Percentiles rank a stretch among this genome's conserved stretches.
These are phyloP conservation scores for Albophoma yamanashiensis DNA, from an alignment of 2,329 filamentous ascomycete genomes.

Conservation along the genomic window DNA sequence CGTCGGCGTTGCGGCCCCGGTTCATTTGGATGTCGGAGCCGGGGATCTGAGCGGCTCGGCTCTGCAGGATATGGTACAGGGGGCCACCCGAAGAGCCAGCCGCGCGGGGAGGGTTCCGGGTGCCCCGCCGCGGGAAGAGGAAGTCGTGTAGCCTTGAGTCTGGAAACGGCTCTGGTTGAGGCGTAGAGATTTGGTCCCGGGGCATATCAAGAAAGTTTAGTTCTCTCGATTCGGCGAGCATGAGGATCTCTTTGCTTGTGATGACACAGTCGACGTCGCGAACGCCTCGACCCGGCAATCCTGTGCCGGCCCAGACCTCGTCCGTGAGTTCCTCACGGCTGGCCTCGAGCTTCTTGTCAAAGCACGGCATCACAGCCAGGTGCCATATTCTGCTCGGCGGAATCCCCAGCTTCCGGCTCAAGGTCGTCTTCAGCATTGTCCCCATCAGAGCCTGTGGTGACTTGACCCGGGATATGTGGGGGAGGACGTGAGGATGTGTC, in stretches of 20 bases:
- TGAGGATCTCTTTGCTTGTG: constrained; percentile 87
- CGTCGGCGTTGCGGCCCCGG: constrained; percentile 80
- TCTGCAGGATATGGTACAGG: constrained; percentile 71
- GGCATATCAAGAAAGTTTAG: constrained; percentile 67
- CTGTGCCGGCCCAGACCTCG: constrained; percentile 53
- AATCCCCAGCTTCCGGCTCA: constrained; percentile 63
- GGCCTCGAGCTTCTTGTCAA: constrained; percentile 97
- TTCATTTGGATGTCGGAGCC: constrained; percentile 61
- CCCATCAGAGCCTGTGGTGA: constrained; percentile 89
- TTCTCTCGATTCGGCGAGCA: constrained; percentile 71
- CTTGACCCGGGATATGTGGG: constrained; percentile 83
- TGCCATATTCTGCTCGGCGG: constrained; percentile 82
- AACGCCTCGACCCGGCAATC: constrained; percentile 42
- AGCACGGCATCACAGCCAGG: constrained; percentile 93
- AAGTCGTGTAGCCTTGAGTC: constrained; percentile 61
- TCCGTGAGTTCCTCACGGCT: constrained; percentile 88
- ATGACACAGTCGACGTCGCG: constrained; percentile 97
- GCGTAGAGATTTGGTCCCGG: constrained; percentile 37
- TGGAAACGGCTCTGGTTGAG: constrained; percentile 51
- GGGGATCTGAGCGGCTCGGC: constrained; percentile 58
- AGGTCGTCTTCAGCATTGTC: constrained; percentile 76
- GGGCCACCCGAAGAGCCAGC: constrained; percentile 84
- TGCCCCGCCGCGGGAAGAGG: constrained; percentile 51
- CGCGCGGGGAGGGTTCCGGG: constrained; percentile 34
- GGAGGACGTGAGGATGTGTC: constrained; percentile 86